These are phyloP conservation scores for Quercus rubra DNA, from an alignment of 306 rosid species.

Conservation along the genomic window DNA sequence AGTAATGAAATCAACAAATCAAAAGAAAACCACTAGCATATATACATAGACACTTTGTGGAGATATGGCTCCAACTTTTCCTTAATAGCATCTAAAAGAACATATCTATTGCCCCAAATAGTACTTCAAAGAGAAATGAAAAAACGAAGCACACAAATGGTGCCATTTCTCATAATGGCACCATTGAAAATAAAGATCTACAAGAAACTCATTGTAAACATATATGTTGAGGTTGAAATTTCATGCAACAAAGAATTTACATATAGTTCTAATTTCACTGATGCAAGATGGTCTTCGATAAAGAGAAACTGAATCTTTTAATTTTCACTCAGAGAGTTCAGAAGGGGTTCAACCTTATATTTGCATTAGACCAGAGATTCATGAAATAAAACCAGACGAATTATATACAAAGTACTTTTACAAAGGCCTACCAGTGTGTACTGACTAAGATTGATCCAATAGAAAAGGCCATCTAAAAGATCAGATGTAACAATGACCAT, in stretches of 20 bases:
- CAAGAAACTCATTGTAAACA: background rate
- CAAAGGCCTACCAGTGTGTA: no score
- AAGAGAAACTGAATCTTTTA: background rate
- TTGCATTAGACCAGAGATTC: background rate
- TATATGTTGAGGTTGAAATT: background rate
- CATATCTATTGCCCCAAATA: no score
- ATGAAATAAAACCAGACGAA: background rate
- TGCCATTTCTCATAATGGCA: constrained; percentile 6
- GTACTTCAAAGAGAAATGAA: no score
- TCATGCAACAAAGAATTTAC: background rate
- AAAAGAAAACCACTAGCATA: background rate
- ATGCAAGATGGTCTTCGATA: background rate
- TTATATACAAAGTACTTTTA: no score
- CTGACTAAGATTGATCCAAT: no score
- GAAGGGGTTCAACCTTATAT: background rate
- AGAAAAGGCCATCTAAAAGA: background rate
- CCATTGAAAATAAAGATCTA: background rate
- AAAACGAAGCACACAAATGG: no score
- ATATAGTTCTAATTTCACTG: background rate
- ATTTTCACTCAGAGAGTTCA: background rate
- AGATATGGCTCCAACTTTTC: no score
- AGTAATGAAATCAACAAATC: background rate
- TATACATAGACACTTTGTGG: background rate
- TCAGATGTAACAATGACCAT: background rate
- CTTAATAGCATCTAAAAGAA: no score